Evolutionary conservation across 306 rosid genomes (phyloP), one percentile per base, ranked within the genome.

Genomic region (Quercus cerris): DNA sequence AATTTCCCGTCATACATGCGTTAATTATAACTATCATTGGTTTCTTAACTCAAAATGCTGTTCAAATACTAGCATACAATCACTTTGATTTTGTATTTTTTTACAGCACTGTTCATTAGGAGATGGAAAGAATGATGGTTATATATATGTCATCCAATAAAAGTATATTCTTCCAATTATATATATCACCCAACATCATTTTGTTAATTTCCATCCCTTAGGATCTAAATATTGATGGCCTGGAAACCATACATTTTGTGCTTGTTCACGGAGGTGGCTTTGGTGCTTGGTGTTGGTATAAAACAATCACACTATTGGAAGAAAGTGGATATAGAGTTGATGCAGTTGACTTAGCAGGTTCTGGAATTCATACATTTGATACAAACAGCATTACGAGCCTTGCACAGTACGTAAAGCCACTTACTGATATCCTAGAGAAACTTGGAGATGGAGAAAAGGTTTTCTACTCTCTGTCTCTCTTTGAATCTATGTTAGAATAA

Each of bases 251-350:
- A 74, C 92, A 87, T 84, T 90, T 93, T 88, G 97, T 95, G 76
- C 99, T 95, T 70, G 97, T 95, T 61, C 99, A 93, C 71, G 99
- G 99, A 75, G 99, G 99, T 72, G 99, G 99, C 35, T 95, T 95
- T 54, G 99, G 99, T 80, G 99, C 99, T 31, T 95, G 99, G 99
- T 95, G 99, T 85, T 95, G 99, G 99, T 95, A 95, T 85, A 95
- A 95, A 89, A 91, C 97, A 44, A 93, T 95, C 64, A 95, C 99
- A 33, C 94, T 91, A 76, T 83, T 95, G 44, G 99, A 93, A 87
- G 97, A 95, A 80, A 85, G 83, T 31, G 97, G 99, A 80, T 95
- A 81, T 76, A 91, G 81, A 80, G 99, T 90, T 23, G 74, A 91
- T 75, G 99, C 98, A 58, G 80, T 95, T 73, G 99, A 95, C 79